These are phyloP conservation scores for Fagus sylvatica DNA, from an alignment of 306 rosid species.

Conservation along the genomic window DNA sequence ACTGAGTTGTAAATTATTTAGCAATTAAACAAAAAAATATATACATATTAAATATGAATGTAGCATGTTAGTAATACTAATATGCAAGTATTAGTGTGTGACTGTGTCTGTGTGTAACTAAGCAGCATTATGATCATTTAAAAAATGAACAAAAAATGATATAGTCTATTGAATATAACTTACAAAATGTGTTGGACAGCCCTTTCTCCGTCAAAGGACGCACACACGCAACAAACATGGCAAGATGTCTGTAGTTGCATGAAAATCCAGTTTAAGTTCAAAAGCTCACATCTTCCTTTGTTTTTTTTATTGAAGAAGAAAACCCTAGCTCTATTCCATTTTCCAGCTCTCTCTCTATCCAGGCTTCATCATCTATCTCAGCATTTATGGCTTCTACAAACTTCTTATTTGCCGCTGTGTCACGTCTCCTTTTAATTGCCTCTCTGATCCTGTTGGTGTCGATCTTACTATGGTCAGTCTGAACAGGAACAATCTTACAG, in stretches of 20 bases:
- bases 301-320: constrained; percentile 26
- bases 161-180: background rate
- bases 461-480: constrained; percentile 12
- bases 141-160: background rate
- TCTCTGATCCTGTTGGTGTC: constrained; percentile 39
- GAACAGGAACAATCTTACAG: constrained; percentile 13
- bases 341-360: constrained; percentile 56
- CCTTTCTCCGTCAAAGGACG: background rate
- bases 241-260: constrained; percentile 16
- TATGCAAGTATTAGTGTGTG: background rate
- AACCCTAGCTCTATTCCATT: constrained; percentile 35
- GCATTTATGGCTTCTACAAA: constrained; percentile 4
- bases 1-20: background rate
- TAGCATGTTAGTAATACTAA: background rate
- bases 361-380: constrained; percentile 42
- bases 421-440: constrained; percentile 37
- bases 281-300: constrained; percentile 24
- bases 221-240: constrained; percentile 3
- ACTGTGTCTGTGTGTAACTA: background rate
- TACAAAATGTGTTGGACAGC: background rate
- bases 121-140: background rate
- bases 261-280: constrained; percentile 4
- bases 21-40: background rate
- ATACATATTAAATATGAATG: too few relatives aligned
- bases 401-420: constrained; percentile 25